Base-by-base conservation (phyloP, 495 filamentous ascomycete species). In the Xylaria flabelliformis region DNA sequence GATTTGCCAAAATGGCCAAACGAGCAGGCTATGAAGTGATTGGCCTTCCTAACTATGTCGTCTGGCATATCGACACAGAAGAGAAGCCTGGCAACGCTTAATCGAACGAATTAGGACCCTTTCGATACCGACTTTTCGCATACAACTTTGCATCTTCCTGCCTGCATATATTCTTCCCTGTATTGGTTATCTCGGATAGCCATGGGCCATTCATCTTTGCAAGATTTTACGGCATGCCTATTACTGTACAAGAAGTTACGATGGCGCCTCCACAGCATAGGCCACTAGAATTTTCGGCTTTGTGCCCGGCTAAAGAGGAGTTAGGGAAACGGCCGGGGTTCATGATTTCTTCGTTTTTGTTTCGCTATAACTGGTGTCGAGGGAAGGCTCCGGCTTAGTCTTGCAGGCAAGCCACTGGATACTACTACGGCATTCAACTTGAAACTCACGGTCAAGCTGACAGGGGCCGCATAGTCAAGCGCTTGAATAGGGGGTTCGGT, bases 41-140 rank as follows among this genome's bases (percentile, higher is more conserved):
- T 70, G 96, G 96, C 44, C 86, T 99, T 64, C 97, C 96, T 69
- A 99, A 99, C 82, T 99, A 99, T 80, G 90, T 99, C 58, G 94
- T 99, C 59, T 99, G 96, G 96, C 96, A 99, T 80, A 94, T 98
- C 74, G 96, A 99, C 80, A 99, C 96, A n/a, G 90, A 97, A 53
- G 96, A 98, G 86, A 98, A 98, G 86, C 89, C 90, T 13, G 96
- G 95, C 4, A 98, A 99, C 78, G 78, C 81, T 67, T 88, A 83
- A 61, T 75, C 36, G 67, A 70, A 39, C 36, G 66, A 36, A 55
- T 32, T 58, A 50, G n/a, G 26, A 50, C 19, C 21, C 21, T 50
- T 56, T 64, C 15, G 39, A 63, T 46, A 58, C 59, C 21, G 34
- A 65, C 56, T 69, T 63, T 66, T 32, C 59, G 39, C 61, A 71